Base-by-base conservation (phyloP, 2,329 filamentous ascomycete genomes). In the Exophiala viscosa region DNA sequence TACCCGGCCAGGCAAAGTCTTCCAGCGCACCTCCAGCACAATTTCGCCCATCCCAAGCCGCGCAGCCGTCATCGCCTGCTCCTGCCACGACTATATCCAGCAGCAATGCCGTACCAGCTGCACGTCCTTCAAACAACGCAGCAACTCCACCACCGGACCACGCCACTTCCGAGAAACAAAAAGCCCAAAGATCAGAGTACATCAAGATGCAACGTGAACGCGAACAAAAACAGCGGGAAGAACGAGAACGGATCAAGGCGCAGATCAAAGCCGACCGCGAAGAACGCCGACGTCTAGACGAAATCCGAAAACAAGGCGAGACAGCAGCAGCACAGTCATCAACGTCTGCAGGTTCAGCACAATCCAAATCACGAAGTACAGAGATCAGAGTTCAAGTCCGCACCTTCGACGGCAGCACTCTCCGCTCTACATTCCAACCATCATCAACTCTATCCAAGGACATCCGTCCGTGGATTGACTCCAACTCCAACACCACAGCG, bases 351-450 rank as follows among this genome's bases (percentile, higher is more conserved):
- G 15, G 9, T 1, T 42, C 42, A n/a, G n/a, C 59, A 31, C 48
- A 56, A 40, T 48, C 62, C 17, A 53, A 57, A 14, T 61, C 62
- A 38, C 64, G 45, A 35, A 47, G 28, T 5, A 51, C 47, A 15
- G 49, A 67, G 56, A 84, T 82, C 58, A 80, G 85, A 14, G 73
- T 96, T 1, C 89, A 93, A 63, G 81, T 96, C 14, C 82, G 91
- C 6, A 76, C 96, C 0, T 87, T 95, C 51, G 90, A 96, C 65
- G 92, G 92, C 8, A 85, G 84, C 9, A 90, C 84, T 1, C 80
- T 96, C 14, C 83, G 90, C 36, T 80, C 78, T 3, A 83, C 80
- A 14, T 95, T 96, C 67, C 74, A 82, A 9, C 81, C 83, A 17
- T 73, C 73, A 2, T 76, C 80, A 5, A 87, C 80, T 0, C 76